These are phyloP conservation scores for thale cress (Arabidopsis thaliana) DNA, from an alignment of 345 rosid species.

Conservation along the genomic window TAIR10.1 NC_003075.7:7477001-7477500, in stretches of 20 bases:
- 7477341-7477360: constrained; percentile 63
- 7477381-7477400: constrained; percentile 79
- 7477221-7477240: constrained; percentile 1
- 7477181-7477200: constrained; percentile 4
- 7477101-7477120: constrained; percentile 50
- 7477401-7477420: constrained; percentile 70
- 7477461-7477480: not conserved
- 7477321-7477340: constrained; percentile 73
- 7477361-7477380: constrained; percentile 63
- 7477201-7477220: not conserved
- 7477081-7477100: constrained; percentile 55
- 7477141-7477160: constrained; percentile 61
- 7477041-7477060: constrained; percentile 42
- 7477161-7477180: constrained; percentile 71
- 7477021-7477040: constrained; percentile 43
- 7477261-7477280: constrained; percentile 84
- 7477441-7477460: constrained; percentile 56
- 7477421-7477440: constrained; percentile 64
- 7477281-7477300: constrained; percentile 67
- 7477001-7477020: constrained; percentile 83
- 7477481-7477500: not conserved
- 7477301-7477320: constrained; percentile 61
- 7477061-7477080: constrained; percentile 45
- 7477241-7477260: constrained; percentile 87
- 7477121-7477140: constrained; percentile 64